A percentile compares a stretch with the other conserved stretches of the same genome.
Conservation (phyloP, 2,329 filamentous ascomycete species). For the Colletotrichum sansevieriae region DNA sequence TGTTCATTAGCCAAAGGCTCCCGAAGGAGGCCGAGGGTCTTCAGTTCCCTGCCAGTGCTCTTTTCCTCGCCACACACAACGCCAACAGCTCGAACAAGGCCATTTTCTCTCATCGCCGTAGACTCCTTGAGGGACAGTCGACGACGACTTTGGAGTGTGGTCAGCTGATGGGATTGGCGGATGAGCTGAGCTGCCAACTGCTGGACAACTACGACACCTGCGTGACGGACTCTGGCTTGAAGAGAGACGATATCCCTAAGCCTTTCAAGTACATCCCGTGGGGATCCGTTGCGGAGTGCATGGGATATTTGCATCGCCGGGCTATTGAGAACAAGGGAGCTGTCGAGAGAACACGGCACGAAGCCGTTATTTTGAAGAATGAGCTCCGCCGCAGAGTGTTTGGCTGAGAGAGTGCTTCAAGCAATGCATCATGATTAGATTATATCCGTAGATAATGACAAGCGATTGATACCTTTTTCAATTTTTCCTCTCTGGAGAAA, state of each 20-base stretch:
- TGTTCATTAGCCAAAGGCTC: constrained; percentile 74
- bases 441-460: constrained; percentile 27
- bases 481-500: constrained; percentile 56
- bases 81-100: constrained; percentile 62
- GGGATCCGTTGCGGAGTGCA: constrained; percentile 43
- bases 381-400: constrained; percentile 48
- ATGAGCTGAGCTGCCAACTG: constrained; percentile 83
- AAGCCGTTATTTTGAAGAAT: constrained; percentile 47
- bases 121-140: constrained; percentile 61
- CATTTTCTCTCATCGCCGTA: constrained; percentile 69
- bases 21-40: constrained; percentile 45
- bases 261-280: constrained; percentile 45
- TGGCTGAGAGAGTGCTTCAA: constrained; percentile 29
- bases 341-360: constrained; percentile 43
- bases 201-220: constrained; percentile 46
- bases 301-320: constrained; percentile 43
- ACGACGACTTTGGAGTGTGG: constrained; percentile 56
- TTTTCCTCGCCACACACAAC: constrained; percentile 90
- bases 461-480: constrained; percentile 11
- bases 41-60: constrained; percentile 67
- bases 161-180: constrained; percentile 78
- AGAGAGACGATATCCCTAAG: constrained; percentile 34
- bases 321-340: constrained; percentile 44
- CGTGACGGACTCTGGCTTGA: constrained; percentile 29
- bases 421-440: constrained; percentile 20